Percentiles rank a stretch among this genome's conserved stretches.
Conservation (phyloP, 306 rosid species). For the Cucurbita pepo region DNA sequence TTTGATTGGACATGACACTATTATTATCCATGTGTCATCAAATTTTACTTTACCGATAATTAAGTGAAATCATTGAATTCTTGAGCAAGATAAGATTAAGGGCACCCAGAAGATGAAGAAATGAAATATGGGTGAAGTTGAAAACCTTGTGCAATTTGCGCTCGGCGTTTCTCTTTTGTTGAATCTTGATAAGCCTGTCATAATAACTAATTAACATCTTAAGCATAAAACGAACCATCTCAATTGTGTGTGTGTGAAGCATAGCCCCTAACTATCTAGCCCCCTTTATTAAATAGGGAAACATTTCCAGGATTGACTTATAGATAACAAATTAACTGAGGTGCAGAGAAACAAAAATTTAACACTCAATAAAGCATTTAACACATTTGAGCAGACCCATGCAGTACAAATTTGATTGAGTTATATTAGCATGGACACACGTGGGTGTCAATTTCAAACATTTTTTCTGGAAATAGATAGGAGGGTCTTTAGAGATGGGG, state of each 20-base stretch:
- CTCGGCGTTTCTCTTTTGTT: conserved; percentile 88
- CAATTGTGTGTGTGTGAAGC: neutral
- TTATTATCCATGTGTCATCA: neutral
- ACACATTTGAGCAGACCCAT: no score
- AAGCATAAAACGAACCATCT: neutral
- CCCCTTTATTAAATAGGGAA: neutral
- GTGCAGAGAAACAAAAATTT: neutral
- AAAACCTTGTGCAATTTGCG: conserved; percentile 85
- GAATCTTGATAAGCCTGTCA: conserved; percentile 94
- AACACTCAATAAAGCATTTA: no score
- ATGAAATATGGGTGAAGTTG: neutral
- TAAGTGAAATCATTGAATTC: neutral
- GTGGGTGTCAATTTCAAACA: no score
- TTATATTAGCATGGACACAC: no score
- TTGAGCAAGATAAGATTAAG: neutral
- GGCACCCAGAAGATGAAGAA: neutral
- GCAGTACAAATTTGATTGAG: no score
- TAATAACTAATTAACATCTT: conserved; percentile 9
- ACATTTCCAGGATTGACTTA: neutral
- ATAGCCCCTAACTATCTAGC: no score
- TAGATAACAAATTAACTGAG: neutral
- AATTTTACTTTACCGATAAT: neutral
- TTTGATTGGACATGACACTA: neutral
- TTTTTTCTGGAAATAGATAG: no score
- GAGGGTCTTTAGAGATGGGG: no score